Conservation (phyloP, 257 asterid species). For the Nicotiana paniculata region DNA sequence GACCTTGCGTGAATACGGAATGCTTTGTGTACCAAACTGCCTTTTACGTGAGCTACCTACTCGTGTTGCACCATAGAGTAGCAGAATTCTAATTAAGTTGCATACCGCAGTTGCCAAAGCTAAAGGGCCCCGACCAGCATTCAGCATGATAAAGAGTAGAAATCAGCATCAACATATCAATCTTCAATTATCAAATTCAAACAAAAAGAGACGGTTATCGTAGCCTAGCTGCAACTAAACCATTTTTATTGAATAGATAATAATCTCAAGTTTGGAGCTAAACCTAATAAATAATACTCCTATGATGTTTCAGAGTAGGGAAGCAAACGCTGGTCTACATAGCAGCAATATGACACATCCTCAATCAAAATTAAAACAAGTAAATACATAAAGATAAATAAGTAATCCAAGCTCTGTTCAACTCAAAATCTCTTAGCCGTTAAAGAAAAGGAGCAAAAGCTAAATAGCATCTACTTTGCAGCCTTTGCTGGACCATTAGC, state of each 20-base stretch:
- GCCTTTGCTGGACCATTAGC: constrained; percentile 27
- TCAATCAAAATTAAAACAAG: not conserved
- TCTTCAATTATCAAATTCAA: not conserved
- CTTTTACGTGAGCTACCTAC: too few relatives aligned
- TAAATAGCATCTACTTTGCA: constrained; percentile 23
- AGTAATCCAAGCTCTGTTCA: not conserved
- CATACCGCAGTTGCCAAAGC: too few relatives aligned
- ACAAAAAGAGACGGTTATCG: not conserved
- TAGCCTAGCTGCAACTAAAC: not conserved
- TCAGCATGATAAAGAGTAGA: not conserved
- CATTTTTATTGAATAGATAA: not conserved
- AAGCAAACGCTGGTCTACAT: not conserved
- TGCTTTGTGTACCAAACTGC: too few relatives aligned
- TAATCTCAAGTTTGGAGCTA: constrained; percentile 3
- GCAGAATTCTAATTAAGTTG: too few relatives aligned
- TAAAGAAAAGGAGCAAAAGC: not conserved
- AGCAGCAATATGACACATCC: not conserved
- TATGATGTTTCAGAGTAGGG: not conserved
- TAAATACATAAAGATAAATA: not conserved
- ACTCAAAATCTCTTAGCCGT: not conserved
- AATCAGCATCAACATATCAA: not conserved
- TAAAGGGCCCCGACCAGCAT: too few relatives aligned
- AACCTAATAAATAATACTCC: not conserved
- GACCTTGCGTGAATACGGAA: too few relatives aligned
- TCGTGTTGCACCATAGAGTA: too few relatives aligned